phyloP scores from a whole-genome alignment of 2,329 filamentous ascomycete species.

The Nemania sp. region DNA sequence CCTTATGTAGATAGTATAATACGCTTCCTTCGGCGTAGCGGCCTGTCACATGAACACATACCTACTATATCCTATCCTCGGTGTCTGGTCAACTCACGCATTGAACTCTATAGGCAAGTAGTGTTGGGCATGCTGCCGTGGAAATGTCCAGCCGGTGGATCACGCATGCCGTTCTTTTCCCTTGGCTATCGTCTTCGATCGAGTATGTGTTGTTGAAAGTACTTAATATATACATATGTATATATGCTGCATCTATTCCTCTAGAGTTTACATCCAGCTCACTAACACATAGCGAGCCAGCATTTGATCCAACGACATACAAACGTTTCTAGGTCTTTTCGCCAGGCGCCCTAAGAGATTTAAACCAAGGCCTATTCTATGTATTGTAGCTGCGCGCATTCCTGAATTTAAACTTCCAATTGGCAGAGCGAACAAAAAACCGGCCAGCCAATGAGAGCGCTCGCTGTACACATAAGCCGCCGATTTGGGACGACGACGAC shows the following conservation, averaged over 20 bases:
- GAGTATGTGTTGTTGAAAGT: no score
- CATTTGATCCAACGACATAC: no score
- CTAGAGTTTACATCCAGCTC: no score
- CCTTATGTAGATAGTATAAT: background rate
- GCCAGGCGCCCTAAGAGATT: no score
- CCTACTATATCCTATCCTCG: background rate
- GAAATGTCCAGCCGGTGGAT: background rate
- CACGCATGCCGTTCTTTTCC: background rate
- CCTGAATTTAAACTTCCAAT: background rate
- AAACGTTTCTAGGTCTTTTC: no score
- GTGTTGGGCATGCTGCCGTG: background rate
- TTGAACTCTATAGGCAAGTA: background rate
- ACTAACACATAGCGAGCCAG: no score
- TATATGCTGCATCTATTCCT: background rate
- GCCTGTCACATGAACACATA: slow-evolving; percentile 2
- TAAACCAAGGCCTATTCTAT: no score
- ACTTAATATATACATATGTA: no score
- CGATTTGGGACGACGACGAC: slow-evolving; percentile 26
- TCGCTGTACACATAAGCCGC: slow-evolving; percentile 25
- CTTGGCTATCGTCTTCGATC: no score
- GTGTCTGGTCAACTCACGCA: background rate
- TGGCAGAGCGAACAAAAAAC: background rate
- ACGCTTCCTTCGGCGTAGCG: background rate
- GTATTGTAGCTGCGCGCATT: background rate
- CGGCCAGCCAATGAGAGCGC: slow-evolving; percentile 16